Percentiles rank a stretch among this genome's conserved stretches.
These are phyloP conservation scores for Populus hybrid DNA, from an alignment of 441 rosid genomes.

Conservation along the genomic window DNA sequence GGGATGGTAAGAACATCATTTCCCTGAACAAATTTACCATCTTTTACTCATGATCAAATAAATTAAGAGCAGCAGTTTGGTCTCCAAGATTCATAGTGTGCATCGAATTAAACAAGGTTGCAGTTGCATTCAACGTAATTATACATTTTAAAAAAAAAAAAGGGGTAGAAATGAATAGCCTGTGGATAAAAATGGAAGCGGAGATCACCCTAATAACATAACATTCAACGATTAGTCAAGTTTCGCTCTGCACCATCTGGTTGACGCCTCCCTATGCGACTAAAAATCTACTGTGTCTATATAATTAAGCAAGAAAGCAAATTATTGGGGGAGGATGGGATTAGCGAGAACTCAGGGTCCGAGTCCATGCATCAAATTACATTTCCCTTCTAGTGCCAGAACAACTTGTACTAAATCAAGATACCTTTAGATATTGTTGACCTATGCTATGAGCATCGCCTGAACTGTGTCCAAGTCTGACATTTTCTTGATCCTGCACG, in stretches of 20 bases:
- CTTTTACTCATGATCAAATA: no score
- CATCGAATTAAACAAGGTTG: background rate
- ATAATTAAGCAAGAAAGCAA: background rate
- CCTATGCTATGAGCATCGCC: constrained; percentile 19
- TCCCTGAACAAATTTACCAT: no score
- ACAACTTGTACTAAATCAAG: constrained; percentile 1
- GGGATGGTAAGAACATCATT: no score
- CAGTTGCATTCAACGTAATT: background rate
- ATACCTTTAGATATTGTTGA: background rate
- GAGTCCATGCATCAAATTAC: background rate
- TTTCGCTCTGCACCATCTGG: background rate
- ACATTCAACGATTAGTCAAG: background rate
- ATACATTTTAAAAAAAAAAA: background rate
- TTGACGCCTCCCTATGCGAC: background rate
- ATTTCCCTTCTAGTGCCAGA: background rate
- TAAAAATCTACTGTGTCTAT: background rate
- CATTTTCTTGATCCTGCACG: constrained; percentile 36
- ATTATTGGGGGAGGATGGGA: background rate
- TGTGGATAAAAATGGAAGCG: background rate
- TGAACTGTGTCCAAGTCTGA: background rate
- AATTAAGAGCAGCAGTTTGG: background rate
- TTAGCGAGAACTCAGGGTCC: background rate
- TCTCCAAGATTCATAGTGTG: no score
- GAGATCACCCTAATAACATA: background rate
- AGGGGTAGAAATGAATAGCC: background rate